These are phyloP conservation scores for Takashimella koratensis DNA, from an alignment of 1,284 basidiomycete species.

Conservation along the genomic window DNA sequence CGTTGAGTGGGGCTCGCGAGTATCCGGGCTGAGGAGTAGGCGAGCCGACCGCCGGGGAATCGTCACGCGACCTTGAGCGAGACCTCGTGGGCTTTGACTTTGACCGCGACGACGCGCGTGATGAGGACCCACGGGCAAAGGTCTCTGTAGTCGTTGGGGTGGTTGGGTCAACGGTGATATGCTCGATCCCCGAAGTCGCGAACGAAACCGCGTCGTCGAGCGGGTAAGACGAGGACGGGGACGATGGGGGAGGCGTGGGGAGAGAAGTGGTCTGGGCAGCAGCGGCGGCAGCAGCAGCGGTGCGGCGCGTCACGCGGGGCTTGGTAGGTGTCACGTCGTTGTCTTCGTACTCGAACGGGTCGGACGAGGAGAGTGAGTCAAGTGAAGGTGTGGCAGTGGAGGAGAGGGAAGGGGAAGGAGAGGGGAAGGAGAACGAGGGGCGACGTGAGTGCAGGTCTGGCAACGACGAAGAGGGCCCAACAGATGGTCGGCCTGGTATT, in stretches of 20 bases:
- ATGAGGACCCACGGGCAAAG: not conserved
- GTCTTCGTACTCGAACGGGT: conserved; percentile 19
- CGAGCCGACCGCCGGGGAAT: not conserved
- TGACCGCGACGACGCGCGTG: not conserved
- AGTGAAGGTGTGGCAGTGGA: conserved; percentile 27
- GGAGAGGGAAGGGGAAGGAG: conserved; percentile 33
- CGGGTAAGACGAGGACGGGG: conserved; percentile 11
- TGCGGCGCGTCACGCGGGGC: conserved; percentile 6
- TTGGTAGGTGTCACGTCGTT: conserved; percentile 31
- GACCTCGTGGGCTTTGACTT: not conserved
- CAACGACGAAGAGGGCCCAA: conserved; percentile 21
- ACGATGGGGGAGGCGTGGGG: conserved; percentile 37
- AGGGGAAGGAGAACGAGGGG: conserved; percentile 24
- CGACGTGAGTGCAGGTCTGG: conserved; percentile 9
- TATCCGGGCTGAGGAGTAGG: not conserved
- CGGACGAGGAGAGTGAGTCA: conserved; percentile 21
- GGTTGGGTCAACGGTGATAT: not conserved
- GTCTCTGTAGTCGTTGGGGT: not conserved
- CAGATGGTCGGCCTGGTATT: conserved; percentile 17
- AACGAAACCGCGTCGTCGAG: not conserved
- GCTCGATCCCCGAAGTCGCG: not conserved
- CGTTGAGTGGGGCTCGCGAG: conserved; percentile 16
- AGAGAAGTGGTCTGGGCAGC: conserved; percentile 6
- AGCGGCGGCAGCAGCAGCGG: not conserved
- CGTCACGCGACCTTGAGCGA: not conserved